These are phyloP conservation scores for Cystobasidiaceae sp. DNA, from an alignment of 1,284 basidiomycete genomes.

Conservation along the genomic window DNA sequence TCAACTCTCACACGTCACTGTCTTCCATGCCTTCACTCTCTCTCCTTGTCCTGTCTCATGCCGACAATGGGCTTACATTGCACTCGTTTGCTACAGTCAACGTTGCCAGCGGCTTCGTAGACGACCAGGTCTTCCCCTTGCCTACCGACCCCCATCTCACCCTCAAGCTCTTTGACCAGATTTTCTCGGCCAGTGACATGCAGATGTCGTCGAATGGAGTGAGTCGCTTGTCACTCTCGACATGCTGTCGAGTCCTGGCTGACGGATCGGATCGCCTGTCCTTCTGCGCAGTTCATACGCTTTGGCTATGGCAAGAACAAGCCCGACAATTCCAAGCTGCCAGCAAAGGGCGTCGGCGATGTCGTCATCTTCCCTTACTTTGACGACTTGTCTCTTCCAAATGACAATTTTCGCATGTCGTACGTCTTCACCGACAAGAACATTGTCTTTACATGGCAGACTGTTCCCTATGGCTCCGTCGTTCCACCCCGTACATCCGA, in stretches of 20 bases:
- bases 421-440: slow-evolving; percentile 11
- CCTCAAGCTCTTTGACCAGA: not conserved
- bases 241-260: not conserved
- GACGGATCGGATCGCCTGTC: too few species aligned
- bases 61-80: too few species aligned
- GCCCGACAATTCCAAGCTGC: not conserved
- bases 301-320: slow-evolving; percentile 3
- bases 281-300: slow-evolving; percentile 3
- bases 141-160: not conserved
- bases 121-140: not conserved
- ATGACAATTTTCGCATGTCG: not conserved
- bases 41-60: too few species aligned
- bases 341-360: not conserved
- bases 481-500: too few species aligned
- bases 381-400: slow-evolving; percentile 1
- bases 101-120: not conserved
- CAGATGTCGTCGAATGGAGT: slow-evolving; percentile 13
- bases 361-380: slow-evolving; percentile 1
- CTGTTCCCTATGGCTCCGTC: not conserved
- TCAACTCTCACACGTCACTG: not conserved
- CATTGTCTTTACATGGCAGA: slow-evolving; percentile 2
- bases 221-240: not conserved
- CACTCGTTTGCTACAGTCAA: not conserved
- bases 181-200: not conserved
- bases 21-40: not conserved